phyloP scores from a whole-genome alignment of 177 flowering plant genomes.

The Vitis hybrid region DNA sequence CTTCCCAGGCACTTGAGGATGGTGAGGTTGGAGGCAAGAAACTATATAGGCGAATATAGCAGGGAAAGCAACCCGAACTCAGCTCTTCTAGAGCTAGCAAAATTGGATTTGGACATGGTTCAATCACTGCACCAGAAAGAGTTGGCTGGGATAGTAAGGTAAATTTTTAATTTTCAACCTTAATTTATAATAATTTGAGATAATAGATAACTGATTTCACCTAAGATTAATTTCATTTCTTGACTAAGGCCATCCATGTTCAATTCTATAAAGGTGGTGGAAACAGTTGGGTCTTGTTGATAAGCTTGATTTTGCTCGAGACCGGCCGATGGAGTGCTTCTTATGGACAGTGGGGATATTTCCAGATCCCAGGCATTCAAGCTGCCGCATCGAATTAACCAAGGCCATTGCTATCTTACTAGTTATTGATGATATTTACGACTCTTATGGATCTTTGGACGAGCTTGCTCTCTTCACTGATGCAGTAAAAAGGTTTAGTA shows the following conservation, averaged over 20 bases:
- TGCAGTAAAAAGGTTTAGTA: slow-evolving; percentile 28
- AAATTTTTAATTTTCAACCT: no score
- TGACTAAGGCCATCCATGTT: neutral
- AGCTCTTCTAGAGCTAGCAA: slow-evolving; percentile 26
- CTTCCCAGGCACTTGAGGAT: slow-evolving; percentile 33
- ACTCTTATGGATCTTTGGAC: slow-evolving; percentile 28
- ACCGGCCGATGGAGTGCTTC: slow-evolving; percentile 33
- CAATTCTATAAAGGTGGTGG: slow-evolving; percentile 26
- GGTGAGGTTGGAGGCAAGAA: slow-evolving; percentile 34
- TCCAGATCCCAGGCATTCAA: slow-evolving; percentile 25
- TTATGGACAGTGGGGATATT: slow-evolving; percentile 38
- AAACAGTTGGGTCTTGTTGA: slow-evolving; percentile 9
- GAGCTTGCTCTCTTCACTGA: slow-evolving; percentile 31
- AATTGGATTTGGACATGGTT: slow-evolving; percentile 26
- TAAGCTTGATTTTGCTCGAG: no score
- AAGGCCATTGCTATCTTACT: slow-evolving; percentile 30
- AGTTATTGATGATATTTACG: slow-evolving; percentile 37
- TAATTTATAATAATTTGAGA: no score
- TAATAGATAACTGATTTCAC: no score
- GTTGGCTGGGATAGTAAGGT: slow-evolving; percentile 25
- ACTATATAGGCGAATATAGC: slow-evolving; percentile 21
- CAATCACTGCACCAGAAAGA: slow-evolving; percentile 28
- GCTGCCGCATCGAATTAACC: slow-evolving; percentile 24
- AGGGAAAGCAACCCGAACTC: neutral
- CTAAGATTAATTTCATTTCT: neutral